Evolutionary conservation across 371 early-diverging fungal genomes (phyloP).

Genomic region (Mucor racemosus): DNA sequence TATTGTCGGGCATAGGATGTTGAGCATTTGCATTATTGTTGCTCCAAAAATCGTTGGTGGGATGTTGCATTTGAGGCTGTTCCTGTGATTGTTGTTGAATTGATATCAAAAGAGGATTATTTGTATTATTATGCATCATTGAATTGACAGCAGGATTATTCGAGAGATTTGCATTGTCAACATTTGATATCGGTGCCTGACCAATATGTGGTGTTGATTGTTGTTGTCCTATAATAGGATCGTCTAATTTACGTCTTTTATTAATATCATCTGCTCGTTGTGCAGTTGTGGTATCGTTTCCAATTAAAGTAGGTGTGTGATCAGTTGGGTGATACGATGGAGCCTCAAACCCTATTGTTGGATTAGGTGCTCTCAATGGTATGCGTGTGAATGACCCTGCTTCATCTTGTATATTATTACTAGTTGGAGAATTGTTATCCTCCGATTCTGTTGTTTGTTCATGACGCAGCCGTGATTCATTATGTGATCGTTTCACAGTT

Average conservation of each 20-base stretch:
- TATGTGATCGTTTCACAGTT: not conserved
- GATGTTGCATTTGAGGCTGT: not conserved
- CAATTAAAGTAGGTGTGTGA: not conserved
- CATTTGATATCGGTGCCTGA: slow-evolving; percentile 10
- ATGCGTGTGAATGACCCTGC: slow-evolving; percentile 17
- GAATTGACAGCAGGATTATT: not conserved
- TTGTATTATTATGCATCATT: not conserved
- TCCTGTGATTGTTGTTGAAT: slow-evolving; percentile 15
- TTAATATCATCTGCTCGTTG: not conserved
- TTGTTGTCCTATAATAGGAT: not conserved
- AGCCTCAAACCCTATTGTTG: slow-evolving; percentile 8
- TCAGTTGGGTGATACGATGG: not conserved
- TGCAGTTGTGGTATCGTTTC: not conserved
- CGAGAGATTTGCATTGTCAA: not conserved
- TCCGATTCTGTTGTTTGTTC: slow-evolving; percentile 1
- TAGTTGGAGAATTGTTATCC: not conserved
- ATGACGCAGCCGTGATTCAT: slow-evolving; percentile 8
- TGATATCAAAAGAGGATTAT: slow-evolving; percentile 6
- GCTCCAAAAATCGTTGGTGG: slow-evolving; percentile 1
- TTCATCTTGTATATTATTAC: not conserved
- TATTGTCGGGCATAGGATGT: not conserved
- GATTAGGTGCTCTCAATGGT: slow-evolving; percentile 22
- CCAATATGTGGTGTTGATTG: not conserved
- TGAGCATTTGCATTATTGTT: slow-evolving; percentile 7
- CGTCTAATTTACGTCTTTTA: slow-evolving; percentile 15